A percentile compares a stretch with the other conserved stretches of the same genome.
Evolutionary conservation across 495 filamentous ascomycete species (phyloP).

Genomic region (Pyrenula aspistea): DNA sequence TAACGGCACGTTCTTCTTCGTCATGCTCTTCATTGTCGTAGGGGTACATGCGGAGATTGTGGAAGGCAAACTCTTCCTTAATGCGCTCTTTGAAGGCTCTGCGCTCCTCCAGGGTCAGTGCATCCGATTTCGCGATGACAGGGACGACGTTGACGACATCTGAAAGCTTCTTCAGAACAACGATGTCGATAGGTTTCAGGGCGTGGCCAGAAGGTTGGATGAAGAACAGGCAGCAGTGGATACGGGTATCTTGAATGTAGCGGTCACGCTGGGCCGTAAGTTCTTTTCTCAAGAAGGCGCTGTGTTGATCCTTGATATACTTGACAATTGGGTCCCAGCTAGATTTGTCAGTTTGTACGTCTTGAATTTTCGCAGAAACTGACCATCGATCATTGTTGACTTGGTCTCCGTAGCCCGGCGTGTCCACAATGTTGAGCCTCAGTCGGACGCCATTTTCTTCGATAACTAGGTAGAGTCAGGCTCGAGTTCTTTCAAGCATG

Average conservation of each 20-base stretch:
- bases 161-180: conserved; percentile 96
- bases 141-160: conserved; percentile 99
- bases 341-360: too few species aligned
- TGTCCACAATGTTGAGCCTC: conserved; percentile 69
- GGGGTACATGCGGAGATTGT: conserved; percentile 99
- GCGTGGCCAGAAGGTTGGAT: conserved; percentile 97
- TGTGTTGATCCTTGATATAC: conserved; percentile 99
- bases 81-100: conserved; percentile 96
- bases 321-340: conserved; percentile 95
- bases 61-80: conserved; percentile 98
- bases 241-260: conserved; percentile 97
- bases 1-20: conserved; percentile 87
- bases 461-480: conserved; percentile 50
- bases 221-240: conserved; percentile 99
- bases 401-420: conserved; percentile 69
- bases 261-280: conserved; percentile 99
- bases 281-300: conserved; percentile 98
- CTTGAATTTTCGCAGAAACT: background rate
- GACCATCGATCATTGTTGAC: conserved; percentile 76
- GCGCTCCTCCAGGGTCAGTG: conserved; percentile 90
- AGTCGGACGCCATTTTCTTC: conserved; percentile 88
- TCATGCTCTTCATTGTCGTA: conserved; percentile 99
- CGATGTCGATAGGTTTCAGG: conserved; percentile 97
- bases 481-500: background rate
- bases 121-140: conserved; percentile 97